Evolutionary conservation across 2,329 filamentous ascomycete genomes (phyloP), one percentile per base, ranked within the genome.

Genomic region (Ilyonectria sp.): DNA sequence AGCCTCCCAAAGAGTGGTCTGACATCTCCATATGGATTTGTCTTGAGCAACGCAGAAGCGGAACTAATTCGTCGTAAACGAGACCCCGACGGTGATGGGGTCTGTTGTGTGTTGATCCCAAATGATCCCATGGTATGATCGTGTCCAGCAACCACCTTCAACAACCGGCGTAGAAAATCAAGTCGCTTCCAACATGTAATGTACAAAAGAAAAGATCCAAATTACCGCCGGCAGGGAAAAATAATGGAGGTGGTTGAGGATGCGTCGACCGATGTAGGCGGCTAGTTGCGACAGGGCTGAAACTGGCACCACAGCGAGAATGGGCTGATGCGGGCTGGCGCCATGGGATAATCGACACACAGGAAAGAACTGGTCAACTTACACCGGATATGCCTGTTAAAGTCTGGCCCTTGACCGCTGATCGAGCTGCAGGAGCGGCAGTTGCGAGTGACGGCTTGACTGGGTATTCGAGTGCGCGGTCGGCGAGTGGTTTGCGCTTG

Each of bases 401-500:
- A 56, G 83, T 82, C 59, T 82, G 80, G 54, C 83, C 84, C 76
- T 85, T 88, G 67, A 87, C 77, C 40, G 78, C 76, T 44, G 82
- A 79, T 71, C 83, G 84, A 63, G 80, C 76, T 61, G 79, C 83
- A 56, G 80, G 78, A 40, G 81, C 82, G 63, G 83, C 81, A 67
- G 82, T 77, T 35, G 79, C 76, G 56, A 80, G 78, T 15, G 83
- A 77, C 50, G 80, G 78, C 65, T 79, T 83, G 35, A 82, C 46
- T 19, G 81, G 78, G 67, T 84, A 86, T 66, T 92, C 89, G 68
- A 79, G 85, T 35, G 85, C 88, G 71, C 84, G 83, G 63, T 91
- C 87, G 21, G 79, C 80, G 29, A 91, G 79, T 15, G 87, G 88
- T 74, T 89, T 90, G 63, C 90, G 85, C 79, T 92, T 92, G 3